Evolutionary conservation across 768 basidiomycete genomes (phyloP).

Genomic region (Termitomyces sp.): DNA sequence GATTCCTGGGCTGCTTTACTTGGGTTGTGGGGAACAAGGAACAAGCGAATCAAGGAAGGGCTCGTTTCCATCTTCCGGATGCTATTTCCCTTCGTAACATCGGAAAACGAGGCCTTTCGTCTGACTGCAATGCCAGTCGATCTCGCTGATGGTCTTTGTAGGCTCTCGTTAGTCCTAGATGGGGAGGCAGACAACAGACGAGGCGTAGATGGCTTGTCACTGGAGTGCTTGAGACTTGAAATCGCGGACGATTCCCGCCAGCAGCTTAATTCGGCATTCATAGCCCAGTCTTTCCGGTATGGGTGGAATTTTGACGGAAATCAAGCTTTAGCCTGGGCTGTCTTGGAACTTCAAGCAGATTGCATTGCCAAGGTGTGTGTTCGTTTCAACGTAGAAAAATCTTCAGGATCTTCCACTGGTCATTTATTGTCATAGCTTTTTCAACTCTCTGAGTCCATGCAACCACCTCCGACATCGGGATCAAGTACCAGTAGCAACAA

Average conservation of each 20-base stretch:
- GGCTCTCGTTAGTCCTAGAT: conserved; percentile 50
- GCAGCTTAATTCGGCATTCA: conserved; percentile 37
- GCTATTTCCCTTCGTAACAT: conserved; percentile 67
- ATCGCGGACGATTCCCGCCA: conserved; percentile 17
- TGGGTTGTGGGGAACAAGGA: conserved; percentile 75
- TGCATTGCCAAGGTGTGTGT: conserved; percentile 63
- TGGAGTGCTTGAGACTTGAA: conserved; percentile 63
- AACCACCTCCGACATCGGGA: conserved; percentile 22
- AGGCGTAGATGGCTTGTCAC: conserved; percentile 58
- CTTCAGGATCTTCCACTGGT: conserved; percentile 1
- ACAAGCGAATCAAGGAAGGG: conserved; percentile 70
- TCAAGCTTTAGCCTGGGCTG: conserved; percentile 76
- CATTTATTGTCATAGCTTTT: conserved; percentile 43
- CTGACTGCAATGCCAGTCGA: conserved; percentile 22
- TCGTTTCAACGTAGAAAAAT: neutral
- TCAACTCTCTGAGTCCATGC: conserved; percentile 52
- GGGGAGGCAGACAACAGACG: conserved; percentile 60
- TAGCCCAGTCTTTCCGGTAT: conserved; percentile 60
- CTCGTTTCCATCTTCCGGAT: conserved; percentile 67
- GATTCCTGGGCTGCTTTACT: conserved; percentile 61
- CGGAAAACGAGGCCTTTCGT: conserved; percentile 20
- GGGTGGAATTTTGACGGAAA: conserved; percentile 65
- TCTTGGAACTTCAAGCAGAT: conserved; percentile 77
- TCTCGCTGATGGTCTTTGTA: conserved; percentile 42
- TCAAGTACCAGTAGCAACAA: conserved; percentile 34